phyloP scores from a whole-genome alignment of 192 early-diverging fungal species.

The Obelidium mucronatum region DNA sequence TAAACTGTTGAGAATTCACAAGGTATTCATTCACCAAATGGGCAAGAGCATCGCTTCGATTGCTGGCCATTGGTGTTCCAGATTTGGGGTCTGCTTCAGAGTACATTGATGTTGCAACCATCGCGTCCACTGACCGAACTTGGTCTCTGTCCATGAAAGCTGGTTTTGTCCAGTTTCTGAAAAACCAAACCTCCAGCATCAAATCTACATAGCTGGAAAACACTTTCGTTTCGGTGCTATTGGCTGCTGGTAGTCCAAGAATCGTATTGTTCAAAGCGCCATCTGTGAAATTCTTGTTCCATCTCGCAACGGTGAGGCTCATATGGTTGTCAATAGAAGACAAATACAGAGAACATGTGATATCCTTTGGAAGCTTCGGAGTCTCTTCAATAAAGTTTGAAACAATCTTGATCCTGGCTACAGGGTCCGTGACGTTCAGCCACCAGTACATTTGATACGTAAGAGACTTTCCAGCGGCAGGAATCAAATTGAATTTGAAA shows the following conservation, averaged over 20 bases:
- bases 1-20: background rate
- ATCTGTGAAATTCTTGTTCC: background rate
- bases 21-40: background rate
- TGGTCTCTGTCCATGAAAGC: background rate
- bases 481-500: slow-evolving; percentile 29
- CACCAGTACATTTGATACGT: background rate
- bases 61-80: background rate
- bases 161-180: background rate
- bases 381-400: background rate
- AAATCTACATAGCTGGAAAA: slow-evolving; percentile 10
- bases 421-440: background rate
- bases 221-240: background rate
- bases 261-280: background rate
- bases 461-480: background rate
- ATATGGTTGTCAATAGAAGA: background rate
- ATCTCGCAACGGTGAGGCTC: background rate
- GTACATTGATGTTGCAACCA: slow-evolving; percentile 8
- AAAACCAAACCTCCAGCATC: background rate
- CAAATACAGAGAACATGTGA: slow-evolving; percentile 8
- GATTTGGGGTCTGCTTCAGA: background rate
- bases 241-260: background rate
- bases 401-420: background rate
- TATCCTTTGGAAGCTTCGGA: slow-evolving; percentile 16
- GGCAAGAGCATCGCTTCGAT: background rate
- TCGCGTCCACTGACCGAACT: background rate